A percentile compares a stretch with the other conserved stretches of the same genome.
Evolutionary conservation across 805 yeast genomes (phyloP).

Genomic region (Starmerella bombi): DNA sequence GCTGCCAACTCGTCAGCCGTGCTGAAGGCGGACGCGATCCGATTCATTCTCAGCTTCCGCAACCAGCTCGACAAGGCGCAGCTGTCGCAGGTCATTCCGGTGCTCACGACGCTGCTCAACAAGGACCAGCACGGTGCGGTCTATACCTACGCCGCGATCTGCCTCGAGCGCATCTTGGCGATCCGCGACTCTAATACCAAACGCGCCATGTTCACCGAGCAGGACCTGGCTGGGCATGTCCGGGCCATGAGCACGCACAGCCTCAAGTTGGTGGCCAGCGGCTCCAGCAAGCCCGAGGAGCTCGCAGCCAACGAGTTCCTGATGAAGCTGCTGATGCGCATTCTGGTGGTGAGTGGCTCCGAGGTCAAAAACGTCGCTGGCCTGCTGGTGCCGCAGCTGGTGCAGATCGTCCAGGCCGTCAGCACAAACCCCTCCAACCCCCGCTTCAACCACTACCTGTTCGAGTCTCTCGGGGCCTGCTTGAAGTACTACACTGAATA

Average conservation of each 20-base stretch:
- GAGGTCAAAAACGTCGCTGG: conserved; percentile 25
- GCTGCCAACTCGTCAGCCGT: conserved; percentile 46
- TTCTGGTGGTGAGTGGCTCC: conserved; percentile 58
- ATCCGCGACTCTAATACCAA: conserved; percentile 37
- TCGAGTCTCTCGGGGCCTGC: conserved; percentile 74
- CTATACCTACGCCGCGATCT: conserved; percentile 84
- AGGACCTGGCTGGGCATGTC: conserved; percentile 50
- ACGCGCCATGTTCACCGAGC: conserved; percentile 51
- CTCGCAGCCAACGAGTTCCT: conserved; percentile 89
- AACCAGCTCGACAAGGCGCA: conserved; percentile 86
- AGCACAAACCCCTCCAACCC: conserved; percentile 92
- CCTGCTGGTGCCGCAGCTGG: conserved; percentile 47
- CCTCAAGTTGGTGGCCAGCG: conserved; percentile 50
- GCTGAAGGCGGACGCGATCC: conserved; percentile 81
- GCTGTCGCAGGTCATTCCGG: conserved; percentile 62
- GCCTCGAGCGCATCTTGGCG: conserved; percentile 76
- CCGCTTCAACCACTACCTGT: conserved; percentile 74
- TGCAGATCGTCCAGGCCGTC: conserved; percentile 55
- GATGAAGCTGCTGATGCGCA: conserved; percentile 79
- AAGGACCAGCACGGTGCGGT: conserved; percentile 57
- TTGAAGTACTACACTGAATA: conserved; percentile 35
- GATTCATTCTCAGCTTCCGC: conserved; percentile 77
- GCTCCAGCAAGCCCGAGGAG: conserved; percentile 64
- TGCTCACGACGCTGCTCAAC: conserved; percentile 55
- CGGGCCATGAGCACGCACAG: conserved; percentile 51